Base-by-base conservation (phyloP, 192 early-diverging fungal species). In the Rhizoclosmatium globosum region DNA sequence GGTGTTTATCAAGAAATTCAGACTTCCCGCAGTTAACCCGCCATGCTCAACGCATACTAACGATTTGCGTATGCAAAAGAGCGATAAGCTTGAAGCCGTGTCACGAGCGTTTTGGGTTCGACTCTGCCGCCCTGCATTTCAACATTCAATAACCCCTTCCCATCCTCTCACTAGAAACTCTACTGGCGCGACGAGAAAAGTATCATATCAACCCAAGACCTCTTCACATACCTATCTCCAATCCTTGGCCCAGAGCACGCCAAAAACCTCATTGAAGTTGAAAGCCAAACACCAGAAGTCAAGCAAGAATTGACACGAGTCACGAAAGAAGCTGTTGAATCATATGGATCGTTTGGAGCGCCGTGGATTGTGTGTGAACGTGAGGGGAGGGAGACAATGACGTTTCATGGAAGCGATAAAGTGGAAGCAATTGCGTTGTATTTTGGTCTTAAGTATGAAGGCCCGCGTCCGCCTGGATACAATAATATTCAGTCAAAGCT, bases 371-470 rank as follows among this genome's bases (percentile, higher is more conserved):
- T 85, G 6, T 74, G 82, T 4, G 58, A 77, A 7, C 21, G 59
- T 4, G 64, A 79, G 21, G 80, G 79, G 9, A 38, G 76, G 50
- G 61, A 76, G 45, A 77, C 19, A 45, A 62, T 68, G 53, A 56
- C 46, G 11, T 82, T 85, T 64, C 85, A 85, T 76, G 87, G 87
- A 6, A 79, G 79, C 41, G 87, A 88, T 64, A 78, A 81, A 13
- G 59, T 88, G 23, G 87, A 88, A 47, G 78, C 74, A 9, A 57
- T 85, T 15, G 83, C 83, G 4, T 74, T 19, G 44, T 83, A 80
- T 53, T 64, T 88, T 60, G 79, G 80, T 19, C 64, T 81, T 21
- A 61, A 46, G 47, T 81, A 76, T 41, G 41, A 43, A n/a, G 79
- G 79, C 2, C 77, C 65, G 11, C 68, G 64, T 43, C 75, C 73